These are phyloP conservation scores for Acanthamoeba triangularis DNA, from an alignment of 208 protist genomes.

Conservation along the genomic window DNA sequence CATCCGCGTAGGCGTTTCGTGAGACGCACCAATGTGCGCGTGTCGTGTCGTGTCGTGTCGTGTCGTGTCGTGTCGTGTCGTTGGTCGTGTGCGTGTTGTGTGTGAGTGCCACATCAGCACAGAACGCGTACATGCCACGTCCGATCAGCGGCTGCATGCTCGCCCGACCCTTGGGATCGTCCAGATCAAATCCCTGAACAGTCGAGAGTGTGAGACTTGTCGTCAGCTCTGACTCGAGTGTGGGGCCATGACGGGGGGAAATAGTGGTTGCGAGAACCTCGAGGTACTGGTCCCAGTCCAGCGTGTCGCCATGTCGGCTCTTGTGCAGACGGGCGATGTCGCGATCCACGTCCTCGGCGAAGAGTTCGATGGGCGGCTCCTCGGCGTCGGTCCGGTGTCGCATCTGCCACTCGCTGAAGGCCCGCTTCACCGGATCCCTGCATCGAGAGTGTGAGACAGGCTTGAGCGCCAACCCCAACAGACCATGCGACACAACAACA, in stretches of 20 bases:
- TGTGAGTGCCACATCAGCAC: too few species aligned
- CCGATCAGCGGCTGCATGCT: slow-evolving; percentile 61
- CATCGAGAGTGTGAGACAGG: too few species aligned
- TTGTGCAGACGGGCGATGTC: slow-evolving; percentile 36
- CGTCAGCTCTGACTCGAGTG: too few species aligned
- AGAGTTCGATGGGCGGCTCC: not conserved
- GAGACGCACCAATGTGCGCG: not conserved
- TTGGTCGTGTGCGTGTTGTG: not conserved
- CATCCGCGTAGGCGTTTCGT: not conserved
- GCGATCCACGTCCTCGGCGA: slow-evolving; percentile 9
- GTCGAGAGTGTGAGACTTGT: not conserved
- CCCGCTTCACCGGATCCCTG: slow-evolving; percentile 61
- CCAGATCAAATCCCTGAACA: slow-evolving; percentile 34
- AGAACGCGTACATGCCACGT: slow-evolving; percentile 52
- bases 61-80: not conserved
- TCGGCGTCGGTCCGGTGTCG: slow-evolving; percentile 5
- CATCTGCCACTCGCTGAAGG: slow-evolving; percentile 71
- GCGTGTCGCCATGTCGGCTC: not conserved
- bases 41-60: not conserved
- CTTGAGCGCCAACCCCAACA: not conserved
- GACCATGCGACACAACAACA: not conserved
- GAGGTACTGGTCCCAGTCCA: slow-evolving; percentile 46
- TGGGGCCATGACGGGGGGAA: too few species aligned
- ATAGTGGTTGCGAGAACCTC: not conserved
- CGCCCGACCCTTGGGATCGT: slow-evolving; percentile 61